Evolutionary conservation across 176 grass and related monocot genomes (phyloP).

Genomic region (Rhynchospora pubera): DNA sequence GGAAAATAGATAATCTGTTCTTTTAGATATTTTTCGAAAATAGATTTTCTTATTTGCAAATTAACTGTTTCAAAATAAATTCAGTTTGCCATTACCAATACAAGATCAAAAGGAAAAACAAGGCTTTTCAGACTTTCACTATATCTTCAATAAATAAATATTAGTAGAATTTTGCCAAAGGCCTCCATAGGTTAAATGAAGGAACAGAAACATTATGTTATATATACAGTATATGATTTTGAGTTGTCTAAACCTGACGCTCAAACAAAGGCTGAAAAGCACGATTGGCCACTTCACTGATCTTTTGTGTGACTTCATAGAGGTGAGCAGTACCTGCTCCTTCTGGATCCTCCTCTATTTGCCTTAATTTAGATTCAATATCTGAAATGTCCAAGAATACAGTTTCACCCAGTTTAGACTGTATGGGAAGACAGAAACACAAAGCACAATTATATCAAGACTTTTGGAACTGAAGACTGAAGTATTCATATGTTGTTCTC

Average conservation of each 20-base stretch:
- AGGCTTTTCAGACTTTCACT: not conserved
- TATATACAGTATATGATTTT: not conserved
- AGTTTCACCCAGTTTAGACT: not conserved
- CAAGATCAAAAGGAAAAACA: not conserved
- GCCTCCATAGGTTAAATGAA: not conserved
- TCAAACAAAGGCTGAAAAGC: slow-evolving; percentile 97
- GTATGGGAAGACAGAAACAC: slow-evolving; percentile 16
- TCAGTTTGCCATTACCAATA: not conserved
- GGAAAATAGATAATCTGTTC: not conserved
- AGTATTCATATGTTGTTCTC: not conserved
- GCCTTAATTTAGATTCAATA: slow-evolving; percentile 87
- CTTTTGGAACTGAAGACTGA: not conserved
- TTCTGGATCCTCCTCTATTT: slow-evolving; percentile 99
- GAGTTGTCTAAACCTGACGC: slow-evolving; percentile 68
- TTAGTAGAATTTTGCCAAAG: not conserved
- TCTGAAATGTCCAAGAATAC: slow-evolving; percentile 38
- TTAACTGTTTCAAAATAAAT: not conserved
- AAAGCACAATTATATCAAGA: slow-evolving; percentile 1
- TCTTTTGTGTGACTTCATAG: slow-evolving; percentile 81
- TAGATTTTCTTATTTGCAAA: not conserved
- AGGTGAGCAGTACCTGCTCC: slow-evolving; percentile 91
- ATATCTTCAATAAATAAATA: not conserved
- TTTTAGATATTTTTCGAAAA: not conserved
- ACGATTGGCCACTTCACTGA: slow-evolving; percentile 67
- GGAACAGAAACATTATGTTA: not conserved